Evolutionary conservation across 805 yeast genomes (phyloP).

Genomic region (Debaryomyces castellii): DNA sequence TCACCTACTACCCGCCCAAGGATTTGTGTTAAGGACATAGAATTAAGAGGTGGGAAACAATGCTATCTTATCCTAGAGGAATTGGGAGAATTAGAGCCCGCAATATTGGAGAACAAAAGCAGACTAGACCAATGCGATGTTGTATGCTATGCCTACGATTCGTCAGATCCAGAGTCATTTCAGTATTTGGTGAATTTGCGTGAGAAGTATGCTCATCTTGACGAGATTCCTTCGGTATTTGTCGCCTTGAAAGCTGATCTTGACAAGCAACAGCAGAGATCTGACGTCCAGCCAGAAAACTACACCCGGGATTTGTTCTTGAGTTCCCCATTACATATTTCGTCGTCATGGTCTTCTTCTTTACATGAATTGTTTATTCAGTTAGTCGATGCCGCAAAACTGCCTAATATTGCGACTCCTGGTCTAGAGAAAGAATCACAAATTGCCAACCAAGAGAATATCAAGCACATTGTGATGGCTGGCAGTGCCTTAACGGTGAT

Average conservation of each 20-base stretch:
- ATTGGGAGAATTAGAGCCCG: slow-evolving; percentile 81
- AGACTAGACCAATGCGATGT: slow-evolving; percentile 87
- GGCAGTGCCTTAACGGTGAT: slow-evolving; percentile 71
- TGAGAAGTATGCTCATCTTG: slow-evolving; percentile 56
- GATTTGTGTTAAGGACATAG: slow-evolving; percentile 88
- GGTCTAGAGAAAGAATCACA: slow-evolving; percentile 65
- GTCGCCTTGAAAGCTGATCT: slow-evolving; percentile 95
- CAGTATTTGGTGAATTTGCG: slow-evolving; percentile 76
- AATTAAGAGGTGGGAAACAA: slow-evolving; percentile 91
- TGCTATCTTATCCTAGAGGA: slow-evolving; percentile 91
- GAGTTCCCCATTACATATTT: slow-evolving; percentile 85
- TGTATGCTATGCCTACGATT: slow-evolving; percentile 85
- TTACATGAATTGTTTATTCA: slow-evolving; percentile 82
- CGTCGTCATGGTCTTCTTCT: slow-evolving; percentile 87
- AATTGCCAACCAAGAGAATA: slow-evolving; percentile 47
- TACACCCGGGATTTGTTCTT: slow-evolving; percentile 66
- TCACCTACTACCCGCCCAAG: slow-evolving; percentile 81
- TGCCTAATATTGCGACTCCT: slow-evolving; percentile 77
- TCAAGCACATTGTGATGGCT: slow-evolving; percentile 57
- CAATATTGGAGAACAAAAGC: slow-evolving; percentile 67
- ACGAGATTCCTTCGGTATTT: slow-evolving; percentile 73
- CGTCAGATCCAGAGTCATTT: slow-evolving; percentile 94
- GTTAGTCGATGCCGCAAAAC: slow-evolving; percentile 82
- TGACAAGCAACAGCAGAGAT: slow-evolving; percentile 92
- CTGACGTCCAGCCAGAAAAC: slow-evolving; percentile 82